Conservation (phyloP, 2,329 filamentous ascomycete species). For the Sporothrix schenckii region DNA sequence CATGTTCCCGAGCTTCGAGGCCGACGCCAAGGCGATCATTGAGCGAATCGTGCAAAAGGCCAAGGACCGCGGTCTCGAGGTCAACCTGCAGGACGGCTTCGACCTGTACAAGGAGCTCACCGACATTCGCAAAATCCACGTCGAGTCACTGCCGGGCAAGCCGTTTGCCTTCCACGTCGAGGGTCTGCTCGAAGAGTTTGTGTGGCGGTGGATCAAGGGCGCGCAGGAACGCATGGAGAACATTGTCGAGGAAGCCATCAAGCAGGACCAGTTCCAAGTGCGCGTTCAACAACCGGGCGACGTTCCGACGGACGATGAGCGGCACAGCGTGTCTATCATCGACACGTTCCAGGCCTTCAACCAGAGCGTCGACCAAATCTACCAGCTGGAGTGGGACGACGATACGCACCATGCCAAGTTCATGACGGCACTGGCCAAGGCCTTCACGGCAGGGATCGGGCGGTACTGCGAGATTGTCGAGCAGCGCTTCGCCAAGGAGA, state of each 20-base stretch:
- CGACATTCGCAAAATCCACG: slow-evolving; percentile 79
- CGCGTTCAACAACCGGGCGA: slow-evolving; percentile 55
- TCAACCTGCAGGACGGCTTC: slow-evolving; percentile 90
- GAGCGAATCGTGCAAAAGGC: slow-evolving; percentile 75
- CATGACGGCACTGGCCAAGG: slow-evolving; percentile 89
- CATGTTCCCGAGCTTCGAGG: slow-evolving; percentile 85
- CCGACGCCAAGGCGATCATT: slow-evolving; percentile 84
- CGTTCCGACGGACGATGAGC: slow-evolving; percentile 73
- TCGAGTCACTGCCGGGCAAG: slow-evolving; percentile 69
- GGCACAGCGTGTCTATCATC: slow-evolving; percentile 90
- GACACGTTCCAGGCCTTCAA: slow-evolving; percentile 95
- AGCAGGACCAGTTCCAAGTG: slow-evolving; percentile 83
- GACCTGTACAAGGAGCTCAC: slow-evolving; percentile 88
- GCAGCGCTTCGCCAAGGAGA: slow-evolving; percentile 81
- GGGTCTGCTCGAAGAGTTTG: slow-evolving; percentile 82
- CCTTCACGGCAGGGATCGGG: slow-evolving; percentile 78
- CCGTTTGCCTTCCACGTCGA: slow-evolving; percentile 89
- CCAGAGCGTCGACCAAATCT: slow-evolving; percentile 84
- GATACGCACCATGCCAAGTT: slow-evolving; percentile 93
- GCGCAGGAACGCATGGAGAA: slow-evolving; percentile 78
- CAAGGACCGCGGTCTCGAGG: slow-evolving; percentile 69
- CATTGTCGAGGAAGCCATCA: slow-evolving; percentile 88
- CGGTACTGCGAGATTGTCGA: slow-evolving; percentile 92
- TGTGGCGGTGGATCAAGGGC: slow-evolving; percentile 89
- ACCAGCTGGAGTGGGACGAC: slow-evolving; percentile 87